Conservation (phyloP, 2,329 filamentous ascomycete species). For the Epichloe brachyelytri region DNA sequence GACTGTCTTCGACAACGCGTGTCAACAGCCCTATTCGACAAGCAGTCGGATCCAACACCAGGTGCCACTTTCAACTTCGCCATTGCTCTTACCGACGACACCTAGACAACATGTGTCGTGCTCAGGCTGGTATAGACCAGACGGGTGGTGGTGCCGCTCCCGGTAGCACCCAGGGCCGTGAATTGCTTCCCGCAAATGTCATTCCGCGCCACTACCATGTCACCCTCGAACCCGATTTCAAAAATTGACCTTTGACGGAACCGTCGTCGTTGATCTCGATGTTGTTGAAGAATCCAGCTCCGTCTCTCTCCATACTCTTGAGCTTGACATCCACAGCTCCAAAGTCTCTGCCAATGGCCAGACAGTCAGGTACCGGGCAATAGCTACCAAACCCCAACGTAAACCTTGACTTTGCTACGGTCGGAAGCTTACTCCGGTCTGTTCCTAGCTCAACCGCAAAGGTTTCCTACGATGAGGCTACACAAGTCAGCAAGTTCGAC, state of each 20-base stretch:
- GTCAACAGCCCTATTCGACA: neutral
- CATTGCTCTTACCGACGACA: slow-evolving; percentile 63
- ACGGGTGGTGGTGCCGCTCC: slow-evolving; percentile 18
- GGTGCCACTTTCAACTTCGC: slow-evolving; percentile 22
- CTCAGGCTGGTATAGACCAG: slow-evolving; percentile 21
- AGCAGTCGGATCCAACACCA: neutral
- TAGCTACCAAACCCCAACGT: neutral
- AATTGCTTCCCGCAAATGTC: slow-evolving; percentile 84
- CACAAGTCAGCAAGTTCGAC: slow-evolving; percentile 69
- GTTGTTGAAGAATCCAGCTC: slow-evolving; percentile 73
- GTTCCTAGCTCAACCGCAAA: slow-evolving; percentile 11
- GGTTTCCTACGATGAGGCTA: slow-evolving; percentile 65
- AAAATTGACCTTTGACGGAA: slow-evolving; percentile 80
- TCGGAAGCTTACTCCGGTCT: neutral
- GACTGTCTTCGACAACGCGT: neutral
- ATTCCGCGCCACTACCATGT: slow-evolving; percentile 86
- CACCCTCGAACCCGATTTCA: slow-evolving; percentile 81
- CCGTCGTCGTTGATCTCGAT: slow-evolving; percentile 70
- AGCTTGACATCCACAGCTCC: slow-evolving; percentile 68
- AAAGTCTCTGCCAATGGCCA: slow-evolving; percentile 31
- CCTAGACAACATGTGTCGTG: slow-evolving; percentile 49
- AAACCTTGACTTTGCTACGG: too few relatives aligned
- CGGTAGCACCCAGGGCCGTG: slow-evolving; percentile 33
- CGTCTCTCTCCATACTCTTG: slow-evolving; percentile 76
- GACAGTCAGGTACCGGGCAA: slow-evolving; percentile 27